Conservation (phyloP, 805 yeast species). For the Candida gorgasii region DNA sequence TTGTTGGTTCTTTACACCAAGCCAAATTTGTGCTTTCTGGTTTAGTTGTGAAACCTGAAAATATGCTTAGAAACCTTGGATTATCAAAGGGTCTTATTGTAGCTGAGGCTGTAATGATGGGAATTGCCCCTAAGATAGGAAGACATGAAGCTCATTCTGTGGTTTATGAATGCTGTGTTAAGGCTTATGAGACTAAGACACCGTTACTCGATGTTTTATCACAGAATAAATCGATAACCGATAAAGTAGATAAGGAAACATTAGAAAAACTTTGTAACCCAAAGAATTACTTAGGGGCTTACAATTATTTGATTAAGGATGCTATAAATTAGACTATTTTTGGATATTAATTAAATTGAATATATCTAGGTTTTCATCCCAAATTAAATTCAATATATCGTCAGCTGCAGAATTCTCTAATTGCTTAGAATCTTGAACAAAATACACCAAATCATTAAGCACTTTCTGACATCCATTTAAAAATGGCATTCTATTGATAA, state of each 20-base stretch:
- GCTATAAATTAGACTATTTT: not conserved
- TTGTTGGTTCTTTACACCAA: slow-evolving; percentile 7
- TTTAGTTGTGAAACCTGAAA: slow-evolving; percentile 4
- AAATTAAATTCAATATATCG: slow-evolving; percentile 4
- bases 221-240: not conserved
- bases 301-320: slow-evolving; percentile 3
- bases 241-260: not conserved
- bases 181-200: not conserved
- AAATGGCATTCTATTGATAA: not conserved
- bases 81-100: slow-evolving; percentile 9
- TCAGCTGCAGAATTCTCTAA: not conserved
- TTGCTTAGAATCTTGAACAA: not conserved
- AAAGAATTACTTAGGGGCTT: slow-evolving; percentile 6
- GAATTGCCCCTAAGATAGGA: slow-evolving; percentile 6
- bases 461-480: slow-evolving; percentile 2
- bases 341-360: slow-evolving; percentile 1
- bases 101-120: slow-evolving; percentile 11
- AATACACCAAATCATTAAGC: not conserved
- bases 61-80: slow-evolving; percentile 5
- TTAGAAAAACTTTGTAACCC: slow-evolving; percentile 5
- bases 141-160: slow-evolving; percentile 8
- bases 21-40: slow-evolving; percentile 6
- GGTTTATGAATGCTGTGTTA: slow-evolving; percentile 4
- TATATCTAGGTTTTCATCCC: slow-evolving; percentile 6
- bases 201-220: slow-evolving; percentile 2